phyloP scores from a whole-genome alignment of 163 green algal genomes.

The Coccomyxa subellipsoidea region DNA sequence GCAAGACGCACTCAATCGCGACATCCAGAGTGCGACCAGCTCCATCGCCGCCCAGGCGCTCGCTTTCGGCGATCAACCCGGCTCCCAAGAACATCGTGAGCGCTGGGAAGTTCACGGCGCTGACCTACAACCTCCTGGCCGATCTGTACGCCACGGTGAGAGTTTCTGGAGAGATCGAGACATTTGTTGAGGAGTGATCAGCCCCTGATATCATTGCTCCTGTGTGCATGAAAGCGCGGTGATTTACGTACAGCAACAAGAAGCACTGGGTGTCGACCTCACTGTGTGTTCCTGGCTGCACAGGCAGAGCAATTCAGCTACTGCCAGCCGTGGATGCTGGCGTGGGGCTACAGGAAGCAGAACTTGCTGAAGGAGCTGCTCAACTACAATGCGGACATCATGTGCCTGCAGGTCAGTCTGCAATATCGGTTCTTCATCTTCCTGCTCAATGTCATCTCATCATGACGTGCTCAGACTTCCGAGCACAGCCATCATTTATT shows the following conservation, averaged over 20 bases:
- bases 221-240: too few relatives aligned
- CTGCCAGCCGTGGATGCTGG: conserved; percentile 84
- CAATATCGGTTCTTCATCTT: background rate
- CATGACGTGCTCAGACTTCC: too few relatives aligned
- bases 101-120: conserved; percentile 81
- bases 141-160: conserved; percentile 92
- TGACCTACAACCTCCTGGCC: conserved; percentile 97
- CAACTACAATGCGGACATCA: conserved; percentile 84
- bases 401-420: conserved; percentile 79
- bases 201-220: too few relatives aligned
- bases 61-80: conserved; percentile 69
- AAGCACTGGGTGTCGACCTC: too few relatives aligned
- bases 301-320: conserved; percentile 81
- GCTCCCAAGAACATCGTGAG: conserved; percentile 11
- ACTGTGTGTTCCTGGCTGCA: background rate
- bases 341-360: conserved; percentile 88
- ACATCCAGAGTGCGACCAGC: conserved; percentile 72
- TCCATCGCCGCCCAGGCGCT: conserved; percentile 69
- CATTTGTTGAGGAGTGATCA: too few relatives aligned
- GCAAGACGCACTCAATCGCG: conserved; percentile 45
- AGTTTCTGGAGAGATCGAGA: too few relatives aligned
- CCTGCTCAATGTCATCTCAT: background rate
- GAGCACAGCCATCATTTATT: too few relatives aligned
- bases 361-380: conserved; percentile 92
- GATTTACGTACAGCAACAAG: too few relatives aligned